Evolutionary conservation across 2,329 filamentous ascomycete genomes (phyloP).

Genomic region (Aspergillus clavatus): DNA sequence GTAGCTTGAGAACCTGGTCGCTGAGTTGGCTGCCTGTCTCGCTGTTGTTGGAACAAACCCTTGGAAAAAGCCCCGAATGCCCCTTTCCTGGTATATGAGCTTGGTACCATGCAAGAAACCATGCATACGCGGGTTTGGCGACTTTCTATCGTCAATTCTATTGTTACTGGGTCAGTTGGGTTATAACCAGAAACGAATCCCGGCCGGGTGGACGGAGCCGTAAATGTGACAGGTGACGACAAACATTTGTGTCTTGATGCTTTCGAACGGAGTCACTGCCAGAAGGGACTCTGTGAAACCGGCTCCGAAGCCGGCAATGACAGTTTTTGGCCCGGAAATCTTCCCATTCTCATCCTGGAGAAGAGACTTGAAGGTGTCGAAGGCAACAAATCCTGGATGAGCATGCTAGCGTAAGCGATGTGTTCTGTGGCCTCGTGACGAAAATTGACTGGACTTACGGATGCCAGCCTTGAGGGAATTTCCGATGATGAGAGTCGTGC

Average conservation of each 20-base stretch:
- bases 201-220: background rate
- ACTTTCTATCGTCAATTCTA: constrained; percentile 92
- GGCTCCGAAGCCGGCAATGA: constrained; percentile 88
- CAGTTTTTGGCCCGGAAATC: constrained; percentile 82
- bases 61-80: constrained; percentile 89
- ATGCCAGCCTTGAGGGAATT: constrained; percentile 97
- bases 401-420: background rate
- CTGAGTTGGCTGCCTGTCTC: constrained; percentile 89
- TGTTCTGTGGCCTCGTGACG: background rate
- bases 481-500: constrained; percentile 92
- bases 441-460: constrained; percentile 51
- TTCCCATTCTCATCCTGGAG: constrained; percentile 81
- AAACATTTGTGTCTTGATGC: constrained; percentile 91
- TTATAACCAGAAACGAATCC: background rate
- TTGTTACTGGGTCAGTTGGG: constrained; percentile 2
- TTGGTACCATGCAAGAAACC: constrained; percentile 88
- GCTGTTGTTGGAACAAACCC: constrained; percentile 94
- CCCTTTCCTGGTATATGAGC: constrained; percentile 82
- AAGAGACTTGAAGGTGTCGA: constrained; percentile 85
- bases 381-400: constrained; percentile 75
- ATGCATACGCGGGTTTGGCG: constrained; percentile 74
- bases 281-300: constrained; percentile 90
- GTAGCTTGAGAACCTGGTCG: constrained; percentile 85
- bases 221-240: constrained; percentile 20
- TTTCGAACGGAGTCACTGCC: constrained; percentile 94